Conservation (phyloP, 768 basidiomycete genomes). For the Phlebiopsis gigantea region DNA sequence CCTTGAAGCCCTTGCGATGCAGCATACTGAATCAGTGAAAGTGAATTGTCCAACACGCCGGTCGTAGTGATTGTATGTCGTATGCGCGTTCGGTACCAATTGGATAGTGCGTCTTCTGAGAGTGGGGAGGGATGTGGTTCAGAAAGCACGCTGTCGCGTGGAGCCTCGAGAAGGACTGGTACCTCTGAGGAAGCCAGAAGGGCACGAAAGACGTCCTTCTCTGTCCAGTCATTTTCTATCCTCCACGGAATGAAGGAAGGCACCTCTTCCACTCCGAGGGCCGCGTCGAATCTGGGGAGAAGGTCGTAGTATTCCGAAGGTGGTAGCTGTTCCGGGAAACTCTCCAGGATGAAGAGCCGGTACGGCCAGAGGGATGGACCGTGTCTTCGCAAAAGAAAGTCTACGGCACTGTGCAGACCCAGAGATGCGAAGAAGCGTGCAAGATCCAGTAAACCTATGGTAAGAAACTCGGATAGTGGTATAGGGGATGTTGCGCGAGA, state of each 20-base stretch:
- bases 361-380: conserved; percentile 54
- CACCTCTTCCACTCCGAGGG: conserved; percentile 38
- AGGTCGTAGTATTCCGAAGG: conserved; percentile 58
- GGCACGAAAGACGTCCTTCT: conserved; percentile 37
- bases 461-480: conserved; percentile 58
- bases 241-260: conserved; percentile 41
- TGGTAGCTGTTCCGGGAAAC: conserved; percentile 67
- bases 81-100: conserved; percentile 75
- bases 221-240: conserved; percentile 52
- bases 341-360: conserved; percentile 65
- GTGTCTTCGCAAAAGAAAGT: conserved; percentile 55
- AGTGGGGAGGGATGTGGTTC: conserved; percentile 28
- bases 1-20: conserved; percentile 73
- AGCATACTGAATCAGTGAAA: conserved; percentile 79
- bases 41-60: conserved; percentile 75
- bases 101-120: conserved; percentile 45
- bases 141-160: conserved; percentile 1
- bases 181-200: conserved; percentile 31
- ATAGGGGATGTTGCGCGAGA: conserved; percentile 33
- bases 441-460: conserved; percentile 46
- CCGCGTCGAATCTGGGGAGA: conserved; percentile 55
- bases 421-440: conserved; percentile 65
- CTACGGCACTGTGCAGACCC: conserved; percentile 53
- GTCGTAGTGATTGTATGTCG: conserved; percentile 54
- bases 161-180: neutral